Conservation (phyloP, 106 monocot genomes). For the Allium sativum region DNA sequence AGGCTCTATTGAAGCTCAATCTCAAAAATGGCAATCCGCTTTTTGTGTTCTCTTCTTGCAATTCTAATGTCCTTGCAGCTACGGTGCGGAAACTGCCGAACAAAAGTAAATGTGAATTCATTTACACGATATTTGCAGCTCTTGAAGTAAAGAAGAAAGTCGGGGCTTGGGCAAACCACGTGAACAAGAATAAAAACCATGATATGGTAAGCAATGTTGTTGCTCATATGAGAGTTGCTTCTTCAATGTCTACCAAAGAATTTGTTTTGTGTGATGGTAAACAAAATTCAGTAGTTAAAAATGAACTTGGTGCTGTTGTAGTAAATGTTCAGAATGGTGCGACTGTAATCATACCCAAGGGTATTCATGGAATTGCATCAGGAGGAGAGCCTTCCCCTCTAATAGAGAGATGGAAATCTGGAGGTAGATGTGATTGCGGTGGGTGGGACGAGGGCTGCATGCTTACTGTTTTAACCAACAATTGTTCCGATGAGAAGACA, state of each 20-base stretch:
- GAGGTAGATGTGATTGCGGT: conserved; percentile 85
- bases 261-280: conserved; percentile 60
- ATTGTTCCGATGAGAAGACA: background rate
- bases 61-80: conserved; percentile 74
- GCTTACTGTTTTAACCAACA: conserved; percentile 38
- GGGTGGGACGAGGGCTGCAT: conserved; percentile 94
- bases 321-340: conserved; percentile 8
- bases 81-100: conserved; percentile 27
- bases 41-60: conserved; percentile 69
- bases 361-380: conserved; percentile 51
- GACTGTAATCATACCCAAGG: conserved; percentile 43
- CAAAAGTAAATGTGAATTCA: conserved; percentile 27
- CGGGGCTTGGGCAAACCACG: conserved; percentile 52
- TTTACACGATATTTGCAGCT: conserved; percentile 61
- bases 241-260: conserved; percentile 26
- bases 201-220: conserved; percentile 48
- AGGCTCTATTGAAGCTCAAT: conserved; percentile 66
- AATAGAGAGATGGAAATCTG: conserved; percentile 77
- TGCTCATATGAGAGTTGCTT: conserved; percentile 58
- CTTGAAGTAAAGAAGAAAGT: conserved; percentile 64
- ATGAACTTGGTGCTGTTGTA: conserved; percentile 59
- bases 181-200: conserved; percentile 45
- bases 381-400: conserved; percentile 47
- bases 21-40: conserved; percentile 80
- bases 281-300: conserved; percentile 10